These are phyloP conservation scores for Pichia terricola DNA, from an alignment of 1,139 yeast genomes.

Conservation along the genomic window DNA sequence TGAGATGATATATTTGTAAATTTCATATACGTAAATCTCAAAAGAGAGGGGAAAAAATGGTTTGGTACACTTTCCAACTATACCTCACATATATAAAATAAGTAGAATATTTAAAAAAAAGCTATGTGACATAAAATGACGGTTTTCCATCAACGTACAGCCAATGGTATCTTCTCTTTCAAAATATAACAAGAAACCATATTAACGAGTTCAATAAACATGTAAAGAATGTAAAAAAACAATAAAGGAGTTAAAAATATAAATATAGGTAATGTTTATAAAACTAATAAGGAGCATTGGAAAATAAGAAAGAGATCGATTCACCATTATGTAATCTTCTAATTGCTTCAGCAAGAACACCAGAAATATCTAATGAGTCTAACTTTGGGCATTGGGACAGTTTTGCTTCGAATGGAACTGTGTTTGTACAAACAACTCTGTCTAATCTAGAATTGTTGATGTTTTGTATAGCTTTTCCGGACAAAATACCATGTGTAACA, in stretches of 20 bases:
- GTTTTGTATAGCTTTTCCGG: constrained; percentile 79
- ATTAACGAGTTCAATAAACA: no score
- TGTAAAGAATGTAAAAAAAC: background rate
- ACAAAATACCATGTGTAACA: constrained; percentile 90
- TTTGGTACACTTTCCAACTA: no score
- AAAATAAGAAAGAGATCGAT: constrained; percentile 82
- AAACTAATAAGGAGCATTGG: constrained; percentile 49
- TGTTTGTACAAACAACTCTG: constrained; percentile 84
- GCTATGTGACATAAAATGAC: no score
- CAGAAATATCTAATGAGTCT: constrained; percentile 75
- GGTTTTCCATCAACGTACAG: no score
- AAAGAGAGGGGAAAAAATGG: no score
- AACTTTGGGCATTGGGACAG: constrained; percentile 61
- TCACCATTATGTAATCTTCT: constrained; percentile 97
- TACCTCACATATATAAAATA: no score
- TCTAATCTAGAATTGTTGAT: constrained; percentile 72
- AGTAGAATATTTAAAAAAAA: no score
- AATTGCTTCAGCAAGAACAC: constrained; percentile 91
- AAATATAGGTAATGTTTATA: no score
- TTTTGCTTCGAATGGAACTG: constrained; percentile 85
- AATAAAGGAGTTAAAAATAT: background rate
- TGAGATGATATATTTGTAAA: no score
- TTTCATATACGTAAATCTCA: no score
- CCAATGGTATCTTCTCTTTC: no score
- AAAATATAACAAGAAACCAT: no score